These are phyloP conservation scores for Gypsophila paniculata DNA, from an alignment of 179 eudicot genomes.

Conservation along the genomic window DNA sequence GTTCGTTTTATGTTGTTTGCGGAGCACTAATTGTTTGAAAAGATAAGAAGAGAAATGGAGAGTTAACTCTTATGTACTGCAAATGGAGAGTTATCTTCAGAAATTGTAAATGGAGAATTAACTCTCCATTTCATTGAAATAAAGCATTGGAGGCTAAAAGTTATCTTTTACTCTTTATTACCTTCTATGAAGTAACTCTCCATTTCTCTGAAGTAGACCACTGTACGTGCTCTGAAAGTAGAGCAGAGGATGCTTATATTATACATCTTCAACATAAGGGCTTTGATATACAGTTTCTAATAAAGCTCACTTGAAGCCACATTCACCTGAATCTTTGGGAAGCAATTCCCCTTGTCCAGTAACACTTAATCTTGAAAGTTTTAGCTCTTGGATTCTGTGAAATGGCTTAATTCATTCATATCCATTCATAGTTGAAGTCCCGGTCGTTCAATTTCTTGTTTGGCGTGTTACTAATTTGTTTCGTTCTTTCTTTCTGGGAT, in stretches of 20 bases:
- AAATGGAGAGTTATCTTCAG: too few species aligned
- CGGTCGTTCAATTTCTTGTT: not conserved
- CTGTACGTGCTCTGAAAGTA: too few species aligned
- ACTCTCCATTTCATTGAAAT: too few species aligned
- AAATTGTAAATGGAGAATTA: too few species aligned
- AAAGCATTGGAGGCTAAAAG: too few species aligned
- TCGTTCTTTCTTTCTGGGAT: not conserved
- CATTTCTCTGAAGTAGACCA: too few species aligned
- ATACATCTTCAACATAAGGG: not conserved
- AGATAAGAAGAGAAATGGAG: too few species aligned
- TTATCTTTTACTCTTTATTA: too few species aligned
- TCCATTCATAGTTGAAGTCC: not conserved
- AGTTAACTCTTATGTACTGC: too few species aligned
- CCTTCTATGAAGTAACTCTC: too few species aligned
- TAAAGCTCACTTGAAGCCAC: not conserved
- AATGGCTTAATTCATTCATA: not conserved
- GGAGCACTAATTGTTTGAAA: too few species aligned
- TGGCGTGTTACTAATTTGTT: not conserved
- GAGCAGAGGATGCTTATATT: not conserved
- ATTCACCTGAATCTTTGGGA: not conserved
- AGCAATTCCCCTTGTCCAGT: not conserved
- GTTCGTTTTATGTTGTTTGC: too few species aligned
- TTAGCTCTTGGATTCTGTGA: slow-evolving; percentile 5
- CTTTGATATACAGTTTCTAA: not conserved
- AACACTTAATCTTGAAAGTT: not conserved